These are phyloP conservation scores for Asterochloris sp. DNA, from an alignment of 139 green algal species.

Conservation along the genomic window DNA sequence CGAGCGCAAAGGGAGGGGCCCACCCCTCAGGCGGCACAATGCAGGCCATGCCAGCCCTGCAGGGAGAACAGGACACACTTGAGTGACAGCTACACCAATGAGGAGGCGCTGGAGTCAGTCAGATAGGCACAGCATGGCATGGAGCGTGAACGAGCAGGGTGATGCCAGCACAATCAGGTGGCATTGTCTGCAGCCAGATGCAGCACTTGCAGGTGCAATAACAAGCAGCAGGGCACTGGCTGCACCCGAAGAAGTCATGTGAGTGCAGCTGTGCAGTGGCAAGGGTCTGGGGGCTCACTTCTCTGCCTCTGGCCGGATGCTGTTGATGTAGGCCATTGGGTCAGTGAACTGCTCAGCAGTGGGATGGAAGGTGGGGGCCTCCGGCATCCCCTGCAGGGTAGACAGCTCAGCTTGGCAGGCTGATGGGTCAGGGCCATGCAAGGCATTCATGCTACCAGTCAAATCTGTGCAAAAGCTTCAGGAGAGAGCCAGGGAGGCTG, in stretches of 20 bases:
- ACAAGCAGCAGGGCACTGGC: too few relatives aligned
- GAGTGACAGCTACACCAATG: not conserved
- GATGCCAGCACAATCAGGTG: too few relatives aligned
- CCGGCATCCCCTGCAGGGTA: conserved; percentile 23
- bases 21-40: conserved; percentile 83
- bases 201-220: too few relatives aligned
- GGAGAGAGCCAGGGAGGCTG: too few relatives aligned
- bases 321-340: conserved; percentile 49
- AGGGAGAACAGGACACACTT: not conserved
- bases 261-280: conserved; percentile 27
- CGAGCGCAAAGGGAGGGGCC: conserved; percentile 53
- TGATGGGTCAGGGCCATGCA: too few relatives aligned
- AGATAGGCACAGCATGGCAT: too few relatives aligned
- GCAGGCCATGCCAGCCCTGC: conserved; percentile 61
- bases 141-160: too few relatives aligned
- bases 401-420: too few relatives aligned
- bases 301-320: conserved; percentile 38
- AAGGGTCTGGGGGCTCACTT: conserved; percentile 3
- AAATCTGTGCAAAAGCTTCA: too few relatives aligned
- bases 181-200: too few relatives aligned
- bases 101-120: not conserved
- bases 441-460: too few relatives aligned
- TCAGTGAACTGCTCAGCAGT: conserved; percentile 44
- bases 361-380: conserved; percentile 38
- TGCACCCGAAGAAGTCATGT: conserved; percentile 22